Conservation (phyloP, 345 rosid species). For the Abelmoschus esculentus region DNA sequence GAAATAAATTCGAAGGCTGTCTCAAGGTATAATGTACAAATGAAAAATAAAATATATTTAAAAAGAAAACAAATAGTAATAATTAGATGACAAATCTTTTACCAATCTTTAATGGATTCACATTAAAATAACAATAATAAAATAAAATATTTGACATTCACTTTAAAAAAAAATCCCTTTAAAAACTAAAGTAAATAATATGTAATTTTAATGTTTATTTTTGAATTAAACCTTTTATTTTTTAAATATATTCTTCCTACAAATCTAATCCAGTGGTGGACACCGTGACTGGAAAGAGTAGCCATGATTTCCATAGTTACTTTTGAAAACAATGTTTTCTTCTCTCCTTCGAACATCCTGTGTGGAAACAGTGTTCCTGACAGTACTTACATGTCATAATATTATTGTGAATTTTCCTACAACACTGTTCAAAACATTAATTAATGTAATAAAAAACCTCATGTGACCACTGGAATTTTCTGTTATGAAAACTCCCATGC, state of each 20-base stretch:
- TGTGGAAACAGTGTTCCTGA: background rate
- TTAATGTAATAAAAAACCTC: constrained; percentile 10
- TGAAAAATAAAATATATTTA: too few species aligned
- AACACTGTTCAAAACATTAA: background rate
- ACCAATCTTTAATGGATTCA: too few species aligned
- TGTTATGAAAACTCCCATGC: constrained; percentile 4
- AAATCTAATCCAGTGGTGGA: background rate
- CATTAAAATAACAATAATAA: too few species aligned
- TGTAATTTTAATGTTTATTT: too few species aligned
- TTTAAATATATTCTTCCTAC: background rate
- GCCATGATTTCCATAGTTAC: background rate
- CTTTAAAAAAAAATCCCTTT: too few species aligned
- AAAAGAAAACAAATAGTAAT: too few species aligned
- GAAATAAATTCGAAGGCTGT: too few species aligned
- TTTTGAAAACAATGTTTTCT: background rate
- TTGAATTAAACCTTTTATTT: too few species aligned
- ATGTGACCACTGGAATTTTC: constrained; percentile 16
- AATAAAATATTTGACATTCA: too few species aligned
- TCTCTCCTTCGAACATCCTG: background rate
- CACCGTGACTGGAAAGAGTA: background rate
- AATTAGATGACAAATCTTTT: too few species aligned
- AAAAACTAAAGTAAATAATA: too few species aligned
- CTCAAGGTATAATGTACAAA: too few species aligned
- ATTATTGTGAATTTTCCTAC: background rate
- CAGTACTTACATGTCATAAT: background rate